phyloP scores from a whole-genome alignment of 1,139 yeast genomes.

The Blastobotrys indianensis region DNA sequence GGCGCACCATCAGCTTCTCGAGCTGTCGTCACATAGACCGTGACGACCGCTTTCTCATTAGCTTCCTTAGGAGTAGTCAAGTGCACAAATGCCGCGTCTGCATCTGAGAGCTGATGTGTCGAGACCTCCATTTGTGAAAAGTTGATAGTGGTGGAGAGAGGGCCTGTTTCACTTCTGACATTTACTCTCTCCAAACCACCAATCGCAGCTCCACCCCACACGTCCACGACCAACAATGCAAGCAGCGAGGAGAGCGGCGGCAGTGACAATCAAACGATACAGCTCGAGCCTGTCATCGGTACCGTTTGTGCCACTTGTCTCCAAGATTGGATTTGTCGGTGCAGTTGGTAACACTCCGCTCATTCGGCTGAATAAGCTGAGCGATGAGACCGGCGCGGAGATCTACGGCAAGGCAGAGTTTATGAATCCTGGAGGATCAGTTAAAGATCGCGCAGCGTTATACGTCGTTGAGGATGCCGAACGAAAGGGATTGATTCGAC shows the following conservation, averaged over 20 bases:
- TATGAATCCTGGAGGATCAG: constrained; percentile 93
- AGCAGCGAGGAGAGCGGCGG: too few relatives aligned
- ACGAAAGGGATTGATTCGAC: constrained; percentile 52
- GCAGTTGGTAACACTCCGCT: constrained; percentile 90
- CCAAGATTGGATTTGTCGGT: constrained; percentile 58
- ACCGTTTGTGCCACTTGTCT: constrained; percentile 57
- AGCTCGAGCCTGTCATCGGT: constrained; percentile 4
- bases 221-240: too few relatives aligned
- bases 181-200: too few relatives aligned
- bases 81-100: constrained; percentile 6
- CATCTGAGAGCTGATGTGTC: constrained; percentile 9
- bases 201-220: too few relatives aligned
- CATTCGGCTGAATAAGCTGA: constrained; percentile 56
- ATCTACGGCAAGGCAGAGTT: constrained; percentile 86
- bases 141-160: too few relatives aligned
- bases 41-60: constrained; percentile 7
- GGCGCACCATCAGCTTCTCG: constrained; percentile 11
- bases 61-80: constrained; percentile 6
- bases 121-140: constrained; percentile 1
- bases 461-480: constrained; percentile 78
- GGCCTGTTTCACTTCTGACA: too few relatives aligned
- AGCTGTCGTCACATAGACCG: constrained; percentile 8
- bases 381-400: constrained; percentile 61
- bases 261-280: too few relatives aligned
- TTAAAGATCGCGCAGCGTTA: constrained; percentile 86